Percentiles rank a stretch among this genome's conserved stretches.
These are phyloP conservation scores for Myochromella boudieri DNA, from an alignment of 768 basidiomycete species.

Conservation along the genomic window DNA sequence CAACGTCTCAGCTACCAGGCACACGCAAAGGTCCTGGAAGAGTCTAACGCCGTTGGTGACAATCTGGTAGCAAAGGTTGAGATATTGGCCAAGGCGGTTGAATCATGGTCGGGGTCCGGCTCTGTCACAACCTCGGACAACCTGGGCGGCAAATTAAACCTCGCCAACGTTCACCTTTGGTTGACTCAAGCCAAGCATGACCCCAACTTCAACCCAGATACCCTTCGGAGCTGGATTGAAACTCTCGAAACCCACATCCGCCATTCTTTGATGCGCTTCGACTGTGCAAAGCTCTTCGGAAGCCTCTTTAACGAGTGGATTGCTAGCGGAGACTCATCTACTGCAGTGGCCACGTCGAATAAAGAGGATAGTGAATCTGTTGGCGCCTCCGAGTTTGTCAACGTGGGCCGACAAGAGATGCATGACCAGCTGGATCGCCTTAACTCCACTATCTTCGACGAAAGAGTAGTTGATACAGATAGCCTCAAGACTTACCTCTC, in stretches of 20 bases:
- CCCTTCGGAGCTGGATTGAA: constrained; percentile 36
- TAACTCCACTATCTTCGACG: constrained; percentile 39
- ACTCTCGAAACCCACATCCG: constrained; percentile 38
- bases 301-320: constrained; percentile 45
- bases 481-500: constrained; percentile 35
- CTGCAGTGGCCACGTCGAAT: constrained; percentile 18
- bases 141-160: constrained; percentile 24
- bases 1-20: constrained; percentile 33
- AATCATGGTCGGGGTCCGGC: constrained; percentile 36
- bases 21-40: constrained; percentile 31
- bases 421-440: constrained; percentile 30
- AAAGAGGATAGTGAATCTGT: constrained; percentile 8
- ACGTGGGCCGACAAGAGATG: constrained; percentile 40
- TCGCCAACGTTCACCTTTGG: constrained; percentile 35
- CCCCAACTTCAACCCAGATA: constrained; percentile 35
- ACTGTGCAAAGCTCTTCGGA: constrained; percentile 41
- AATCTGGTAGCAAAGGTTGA: constrained; percentile 30
- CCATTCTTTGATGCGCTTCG: constrained; percentile 36
- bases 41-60: constrained; percentile 22
- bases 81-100: constrained; percentile 31
- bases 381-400: constrained; percentile 20
- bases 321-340: constrained; percentile 39
- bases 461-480: constrained; percentile 29
- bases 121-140: constrained; percentile 14
- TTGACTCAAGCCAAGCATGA: constrained; percentile 39